phyloP scores from a whole-genome alignment of 2,329 filamentous ascomycete genomes.

The Fusarium poae region DNA sequence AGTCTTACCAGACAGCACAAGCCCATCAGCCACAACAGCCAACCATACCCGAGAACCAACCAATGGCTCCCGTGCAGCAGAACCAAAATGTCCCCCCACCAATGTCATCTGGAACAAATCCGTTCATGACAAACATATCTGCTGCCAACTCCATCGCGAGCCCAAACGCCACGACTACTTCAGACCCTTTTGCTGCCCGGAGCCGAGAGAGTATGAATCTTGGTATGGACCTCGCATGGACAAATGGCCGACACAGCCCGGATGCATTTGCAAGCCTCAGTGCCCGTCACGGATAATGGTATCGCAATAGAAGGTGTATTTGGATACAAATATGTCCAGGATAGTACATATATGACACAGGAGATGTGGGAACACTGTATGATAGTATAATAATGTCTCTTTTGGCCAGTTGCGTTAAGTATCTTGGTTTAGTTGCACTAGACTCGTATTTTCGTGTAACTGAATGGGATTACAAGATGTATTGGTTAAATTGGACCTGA shows the following conservation, averaged over 20 bases:
- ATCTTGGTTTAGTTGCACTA: slow-evolving; percentile 1
- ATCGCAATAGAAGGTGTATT: slow-evolving; percentile 35
- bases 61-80: slow-evolving; percentile 44
- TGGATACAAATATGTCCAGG: slow-evolving; percentile 37
- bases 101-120: slow-evolving; percentile 66
- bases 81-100: slow-evolving; percentile 53
- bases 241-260: slow-evolving; percentile 80
- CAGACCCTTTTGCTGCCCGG: slow-evolving; percentile 60
- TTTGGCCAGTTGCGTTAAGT: slow-evolving; percentile 28
- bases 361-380: slow-evolving; percentile 43
- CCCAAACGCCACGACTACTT: slow-evolving; percentile 40
- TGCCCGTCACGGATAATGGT: slow-evolving; percentile 65
- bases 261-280: slow-evolving; percentile 84
- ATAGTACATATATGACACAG: slow-evolving; percentile 42
- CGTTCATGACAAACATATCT: slow-evolving; percentile 61
- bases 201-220: slow-evolving; percentile 80
- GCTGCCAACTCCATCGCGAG: slow-evolving; percentile 43
- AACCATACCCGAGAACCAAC: slow-evolving; percentile 51
- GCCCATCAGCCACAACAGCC: slow-evolving; percentile 41
- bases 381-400: slow-evolving; percentile 49
- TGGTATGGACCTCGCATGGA: slow-evolving; percentile 73
- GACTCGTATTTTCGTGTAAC: neutral
- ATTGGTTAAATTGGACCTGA: neutral
- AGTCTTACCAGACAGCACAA: slow-evolving; percentile 34
- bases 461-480: neutral